Evolutionary conservation across 495 filamentous ascomycete species (phyloP), one percentile per base, ranked within the genome.

Genomic region (Penicillium macrosclerotiorum): DNA sequence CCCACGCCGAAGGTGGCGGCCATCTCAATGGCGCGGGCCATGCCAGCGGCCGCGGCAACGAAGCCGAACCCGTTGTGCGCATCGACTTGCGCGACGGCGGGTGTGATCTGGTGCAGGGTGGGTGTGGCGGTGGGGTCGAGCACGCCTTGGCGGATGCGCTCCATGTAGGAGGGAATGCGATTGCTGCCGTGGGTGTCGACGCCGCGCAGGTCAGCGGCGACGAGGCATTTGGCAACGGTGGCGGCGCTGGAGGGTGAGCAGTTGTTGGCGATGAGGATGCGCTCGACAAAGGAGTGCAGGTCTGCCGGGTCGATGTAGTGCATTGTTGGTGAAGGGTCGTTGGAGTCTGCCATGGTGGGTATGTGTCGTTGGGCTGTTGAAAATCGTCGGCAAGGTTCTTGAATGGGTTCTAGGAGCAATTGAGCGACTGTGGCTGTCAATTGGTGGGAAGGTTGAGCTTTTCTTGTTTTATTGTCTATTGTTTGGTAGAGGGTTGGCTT

Each of bases 111-210:
- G 0, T 43, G 63, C 3, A 89, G 49, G 0, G 62, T 74, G 0
- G 87, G 85, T 6, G 65, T 56, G 7, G 82, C 81, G 3, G 49
- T 55, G 12, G 83, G 66, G 53, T 85, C 68, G 4, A 91, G 72
- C 3, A 84, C 78, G 8, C 80, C 79, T 46, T 79, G 72, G 0
- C 85, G 80, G 37, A 90, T 75, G 4, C 86, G 83, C 17, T 78
- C 72, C 65, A 90, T 78, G 68, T 91, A 91, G 2, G 82, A 85
- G 0, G 85, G 84, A 36, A 90, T 75, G 5, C 87, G 83, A 60
- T 86, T 88, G 50, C 81, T 78, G 58, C 87, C 87, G 59, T 91
- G 87, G 3, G 81, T 87, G 53, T 91, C 87, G 19, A 88, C 81
- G 46, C 87, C 87, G 18, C 85, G 83, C 0, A 90, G 79, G 52